A percentile compares a stretch with the other conserved stretches of the same genome.
These are phyloP conservation scores for Lavandula angustifolia DNA, from an alignment of 257 asterid genomes.

Conservation along the genomic window DNA sequence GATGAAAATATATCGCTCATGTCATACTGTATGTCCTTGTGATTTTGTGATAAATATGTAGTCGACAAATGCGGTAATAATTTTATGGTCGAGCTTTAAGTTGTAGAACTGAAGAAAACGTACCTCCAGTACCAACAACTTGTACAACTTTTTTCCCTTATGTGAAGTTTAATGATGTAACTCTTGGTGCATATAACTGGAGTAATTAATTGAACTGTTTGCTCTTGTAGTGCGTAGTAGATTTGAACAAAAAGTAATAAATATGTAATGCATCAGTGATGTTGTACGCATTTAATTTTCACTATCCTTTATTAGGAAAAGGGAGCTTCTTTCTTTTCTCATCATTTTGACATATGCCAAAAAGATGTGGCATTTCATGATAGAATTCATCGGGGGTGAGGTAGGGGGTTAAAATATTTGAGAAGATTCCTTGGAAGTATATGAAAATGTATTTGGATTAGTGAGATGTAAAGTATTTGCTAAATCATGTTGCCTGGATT, in stretches of 20 bases:
- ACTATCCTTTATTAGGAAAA: neutral
- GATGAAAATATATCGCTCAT: slow-evolving; percentile 18
- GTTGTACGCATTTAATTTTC: neutral
- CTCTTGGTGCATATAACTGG: neutral
- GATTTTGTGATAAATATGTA: slow-evolving; percentile 13
- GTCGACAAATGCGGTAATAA: no score
- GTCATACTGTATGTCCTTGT: slow-evolving; percentile 17
- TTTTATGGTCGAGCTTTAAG: neutral
- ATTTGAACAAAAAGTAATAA: neutral
- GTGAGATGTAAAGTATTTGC: neutral
- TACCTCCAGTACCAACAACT: neutral
- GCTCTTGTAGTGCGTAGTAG: neutral
- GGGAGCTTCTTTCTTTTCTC: neutral
- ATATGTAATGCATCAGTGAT: neutral
- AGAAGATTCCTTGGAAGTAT: neutral
- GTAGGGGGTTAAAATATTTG: neutral
- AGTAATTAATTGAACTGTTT: slow-evolving; percentile 4
- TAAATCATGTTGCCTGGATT: no score
- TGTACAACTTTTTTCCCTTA: neutral
- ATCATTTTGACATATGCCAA: neutral
- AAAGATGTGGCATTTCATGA: neutral
- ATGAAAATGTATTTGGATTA: neutral
- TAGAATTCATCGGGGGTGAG: neutral
- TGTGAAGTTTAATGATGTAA: neutral
- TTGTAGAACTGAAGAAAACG: neutral